These are phyloP conservation scores for Umbilicus rupestris DNA, from an alignment of 164 flowering plant genomes.

Conservation along the genomic window DNA sequence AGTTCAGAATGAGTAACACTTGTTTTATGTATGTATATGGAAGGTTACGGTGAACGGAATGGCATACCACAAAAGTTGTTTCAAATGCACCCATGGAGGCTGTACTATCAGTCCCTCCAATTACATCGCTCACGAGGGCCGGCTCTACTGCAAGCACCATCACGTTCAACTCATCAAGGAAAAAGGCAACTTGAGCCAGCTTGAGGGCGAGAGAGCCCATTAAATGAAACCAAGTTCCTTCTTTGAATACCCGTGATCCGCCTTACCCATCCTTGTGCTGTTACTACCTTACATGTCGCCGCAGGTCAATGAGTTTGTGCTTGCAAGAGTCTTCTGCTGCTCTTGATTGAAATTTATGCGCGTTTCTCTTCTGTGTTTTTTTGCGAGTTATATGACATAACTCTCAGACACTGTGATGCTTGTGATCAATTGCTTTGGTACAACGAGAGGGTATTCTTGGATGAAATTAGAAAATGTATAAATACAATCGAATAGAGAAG, in stretches of 20 bases:
- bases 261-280: not conserved
- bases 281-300: not conserved
- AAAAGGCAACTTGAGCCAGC: conserved; percentile 86
- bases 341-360: not conserved
- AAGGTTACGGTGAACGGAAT: conserved; percentile 80
- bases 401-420: not conserved
- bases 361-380: not conserved
- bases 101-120: conserved; percentile 87
- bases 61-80: conserved; percentile 79
- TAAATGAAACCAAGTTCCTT: not conserved
- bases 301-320: not conserved
- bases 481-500: no score
- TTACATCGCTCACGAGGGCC: conserved; percentile 87
- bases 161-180: conserved; percentile 82
- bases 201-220: conserved; percentile 35
- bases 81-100: conserved; percentile 90
- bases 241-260: not conserved
- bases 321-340: not conserved
- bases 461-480: no score
- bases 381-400: not conserved
- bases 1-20: not conserved
- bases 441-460: no score
- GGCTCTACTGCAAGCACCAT: conserved; percentile 84
- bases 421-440: not conserved
- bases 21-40: not conserved